Base-by-base conservation (phyloP, 2,329 filamentous ascomycete species). In the Neoascochyta sp. region DNA sequence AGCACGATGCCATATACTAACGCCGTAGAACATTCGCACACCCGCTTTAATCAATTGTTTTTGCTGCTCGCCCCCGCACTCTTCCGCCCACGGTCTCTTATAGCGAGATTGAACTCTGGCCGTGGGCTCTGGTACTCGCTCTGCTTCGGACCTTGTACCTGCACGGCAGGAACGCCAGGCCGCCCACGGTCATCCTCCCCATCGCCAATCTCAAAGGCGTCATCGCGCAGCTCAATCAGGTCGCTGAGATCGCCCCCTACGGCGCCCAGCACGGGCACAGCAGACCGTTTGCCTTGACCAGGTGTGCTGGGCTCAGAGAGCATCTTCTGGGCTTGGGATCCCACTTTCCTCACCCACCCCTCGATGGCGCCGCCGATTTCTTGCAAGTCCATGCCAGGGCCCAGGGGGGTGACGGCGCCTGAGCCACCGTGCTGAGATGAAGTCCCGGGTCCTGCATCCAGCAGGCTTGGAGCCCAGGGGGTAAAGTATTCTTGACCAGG, bases 341-440 rank as follows among this genome's bases (percentile, higher is more conserved):
- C 86, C 20, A 94, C 80, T 41, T 87, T 86, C 38, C 89, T 75
- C 36, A 96, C 71, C 88, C 92, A 98, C 1, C 81, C 83, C 64
- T 96, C 92, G 16, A 96, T 81, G 3, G 84, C 83, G 5, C 86
- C 83, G 1, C 89, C 88, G 7, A 94, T 81, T 42, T 89, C 85
- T 51, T 95, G 88, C 3, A 96, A 68, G 6, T 70, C 66, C 13
- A 71, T 40, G 11, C 60, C 58, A 5, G 54, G 52, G 12, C 54
- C 47, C 5, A 51, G 27, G 1, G 57, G 54, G 4, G 60, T 57
- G 6, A 45, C 37, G 13, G 50, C 45, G 11, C 55, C 56, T 7
- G 56, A 58, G 5, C 56, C 52, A 13, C 49, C 50, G 22, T 45
- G 34, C 20, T 59, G 54, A 21, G 39, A 35, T 6, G 41, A 37